Percentiles rank a stretch among this genome's conserved stretches.
Evolutionary conservation across 805 yeast species (phyloP).

Genomic region (Yarrowia sp.): DNA sequence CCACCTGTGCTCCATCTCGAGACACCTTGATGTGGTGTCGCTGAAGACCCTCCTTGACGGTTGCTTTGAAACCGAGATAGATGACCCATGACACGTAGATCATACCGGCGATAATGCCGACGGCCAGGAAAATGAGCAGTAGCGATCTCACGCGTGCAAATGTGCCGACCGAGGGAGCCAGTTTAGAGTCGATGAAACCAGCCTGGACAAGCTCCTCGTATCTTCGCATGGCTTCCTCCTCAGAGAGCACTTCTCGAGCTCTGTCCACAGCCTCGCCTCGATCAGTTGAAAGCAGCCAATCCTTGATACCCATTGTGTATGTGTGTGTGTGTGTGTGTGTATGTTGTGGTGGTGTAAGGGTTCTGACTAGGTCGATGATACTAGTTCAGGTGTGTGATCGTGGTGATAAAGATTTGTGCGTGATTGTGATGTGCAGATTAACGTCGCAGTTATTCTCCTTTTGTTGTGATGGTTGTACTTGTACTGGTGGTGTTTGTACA

Average conservation of each 20-base stretch:
- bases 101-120: constrained; percentile 19
- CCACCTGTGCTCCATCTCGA: constrained; percentile 38
- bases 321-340: constrained; percentile 9
- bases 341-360: neutral
- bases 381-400: constrained; percentile 4
- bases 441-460: too few species aligned
- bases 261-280: neutral
- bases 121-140: constrained; percentile 13
- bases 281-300: constrained; percentile 31
- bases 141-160: constrained; percentile 33
- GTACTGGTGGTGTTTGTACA: neutral
- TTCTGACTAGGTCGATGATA: neutral
- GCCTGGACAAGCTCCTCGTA: constrained; percentile 37
- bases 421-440: too few species aligned
- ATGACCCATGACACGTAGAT: constrained; percentile 21
- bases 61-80: constrained; percentile 25
- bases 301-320: constrained; percentile 16
- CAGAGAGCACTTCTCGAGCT: constrained; percentile 21
- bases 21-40: constrained; percentile 36
- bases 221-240: constrained; percentile 31
- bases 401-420: neutral
- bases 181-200: constrained; percentile 10
- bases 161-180: constrained; percentile 18
- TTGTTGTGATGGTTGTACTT: neutral
- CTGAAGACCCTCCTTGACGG: constrained; percentile 31